A percentile compares a stretch with the other conserved stretches of the same genome.
These are phyloP conservation scores for Penicillium sp. DNA, from an alignment of 2,329 filamentous ascomycete species.

Conservation along the genomic window DNA sequence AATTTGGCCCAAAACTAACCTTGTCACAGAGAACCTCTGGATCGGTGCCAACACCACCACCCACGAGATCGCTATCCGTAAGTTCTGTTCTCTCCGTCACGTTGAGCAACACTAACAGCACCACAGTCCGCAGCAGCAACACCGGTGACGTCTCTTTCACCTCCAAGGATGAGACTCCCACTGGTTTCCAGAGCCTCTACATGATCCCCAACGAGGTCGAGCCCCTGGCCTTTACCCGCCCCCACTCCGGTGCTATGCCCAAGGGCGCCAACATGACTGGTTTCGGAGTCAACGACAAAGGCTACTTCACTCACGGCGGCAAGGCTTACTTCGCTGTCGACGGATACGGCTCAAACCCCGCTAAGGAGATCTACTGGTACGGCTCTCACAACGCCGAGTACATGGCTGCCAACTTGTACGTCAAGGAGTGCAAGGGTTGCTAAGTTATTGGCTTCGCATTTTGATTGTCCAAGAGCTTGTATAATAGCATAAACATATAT, in stretches of 20 bases:
- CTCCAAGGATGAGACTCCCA: slow-evolving; percentile 20
- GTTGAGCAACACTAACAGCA: neutral
- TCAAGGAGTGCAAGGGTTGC: slow-evolving; percentile 28
- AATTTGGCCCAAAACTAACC: neutral
- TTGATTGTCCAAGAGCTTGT: neutral
- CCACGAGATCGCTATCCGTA: slow-evolving; percentile 30
- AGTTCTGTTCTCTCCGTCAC: neutral
- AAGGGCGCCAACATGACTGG: slow-evolving; percentile 21
- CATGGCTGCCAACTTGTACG: slow-evolving; percentile 18
- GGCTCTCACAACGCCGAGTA: slow-evolving; percentile 25
- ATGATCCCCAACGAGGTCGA: slow-evolving; percentile 23
- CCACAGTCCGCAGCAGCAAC: slow-evolving; percentile 18
- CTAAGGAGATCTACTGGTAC: slow-evolving; percentile 30
- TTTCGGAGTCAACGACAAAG: slow-evolving; percentile 28
- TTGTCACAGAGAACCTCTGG: slow-evolving; percentile 20
- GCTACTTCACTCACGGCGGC: slow-evolving; percentile 27
- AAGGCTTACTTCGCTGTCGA: slow-evolving; percentile 28
- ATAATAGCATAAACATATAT: neutral
- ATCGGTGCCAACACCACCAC: slow-evolving; percentile 19
- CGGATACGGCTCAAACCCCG: slow-evolving; percentile 19
- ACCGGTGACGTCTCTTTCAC: slow-evolving; percentile 27
- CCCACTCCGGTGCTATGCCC: slow-evolving; percentile 29
- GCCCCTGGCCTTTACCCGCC: slow-evolving; percentile 24
- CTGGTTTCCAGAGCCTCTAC: slow-evolving; percentile 31
- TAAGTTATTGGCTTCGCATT: neutral